phyloP scores from a whole-genome alignment of 768 basidiomycete species.

The Amanita thiersii region DNA sequence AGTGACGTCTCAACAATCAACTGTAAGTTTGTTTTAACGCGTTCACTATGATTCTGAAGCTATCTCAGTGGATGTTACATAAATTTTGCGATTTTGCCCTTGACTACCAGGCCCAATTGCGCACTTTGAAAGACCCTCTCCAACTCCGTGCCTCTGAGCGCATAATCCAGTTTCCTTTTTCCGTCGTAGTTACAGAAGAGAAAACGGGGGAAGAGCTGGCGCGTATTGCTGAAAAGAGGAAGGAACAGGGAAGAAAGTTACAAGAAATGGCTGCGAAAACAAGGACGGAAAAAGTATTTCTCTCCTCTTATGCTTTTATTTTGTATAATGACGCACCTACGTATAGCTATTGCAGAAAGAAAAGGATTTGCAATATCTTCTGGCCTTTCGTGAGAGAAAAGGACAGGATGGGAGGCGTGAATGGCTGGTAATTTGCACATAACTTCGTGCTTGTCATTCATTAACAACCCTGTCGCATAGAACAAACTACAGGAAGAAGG shows the following conservation, averaged over 20 bases:
- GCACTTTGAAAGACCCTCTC: constrained; percentile 56
- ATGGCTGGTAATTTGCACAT: constrained; percentile 44
- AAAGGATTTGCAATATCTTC: constrained; percentile 57
- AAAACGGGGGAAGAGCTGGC: constrained; percentile 90
- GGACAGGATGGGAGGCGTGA: constrained; percentile 59
- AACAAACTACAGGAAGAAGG: constrained; percentile 58
- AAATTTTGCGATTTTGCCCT: constrained; percentile 78
- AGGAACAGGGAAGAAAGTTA: constrained; percentile 80
- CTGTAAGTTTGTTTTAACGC: constrained; percentile 35
- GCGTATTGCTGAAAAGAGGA: constrained; percentile 66
- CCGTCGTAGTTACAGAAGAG: constrained; percentile 55
- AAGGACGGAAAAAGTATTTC: constrained; percentile 71
- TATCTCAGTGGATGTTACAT: constrained; percentile 78
- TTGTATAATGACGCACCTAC: background rate
- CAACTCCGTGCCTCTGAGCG: constrained; percentile 57
- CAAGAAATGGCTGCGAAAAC: constrained; percentile 89
- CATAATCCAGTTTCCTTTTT: constrained; percentile 85
- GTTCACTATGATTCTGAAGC: background rate
- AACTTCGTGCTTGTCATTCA: background rate
- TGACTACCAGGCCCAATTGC: constrained; percentile 68
- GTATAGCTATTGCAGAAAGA: constrained; percentile 68
- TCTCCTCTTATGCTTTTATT: background rate
- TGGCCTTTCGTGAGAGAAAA: constrained; percentile 55
- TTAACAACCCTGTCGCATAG: constrained; percentile 22
- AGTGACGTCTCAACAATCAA: constrained; percentile 69